Percentiles rank a stretch among this genome's conserved stretches.
Evolutionary conservation across 176 grass and related monocot genomes (phyloP).

Genomic region (Avena insularis): DNA sequence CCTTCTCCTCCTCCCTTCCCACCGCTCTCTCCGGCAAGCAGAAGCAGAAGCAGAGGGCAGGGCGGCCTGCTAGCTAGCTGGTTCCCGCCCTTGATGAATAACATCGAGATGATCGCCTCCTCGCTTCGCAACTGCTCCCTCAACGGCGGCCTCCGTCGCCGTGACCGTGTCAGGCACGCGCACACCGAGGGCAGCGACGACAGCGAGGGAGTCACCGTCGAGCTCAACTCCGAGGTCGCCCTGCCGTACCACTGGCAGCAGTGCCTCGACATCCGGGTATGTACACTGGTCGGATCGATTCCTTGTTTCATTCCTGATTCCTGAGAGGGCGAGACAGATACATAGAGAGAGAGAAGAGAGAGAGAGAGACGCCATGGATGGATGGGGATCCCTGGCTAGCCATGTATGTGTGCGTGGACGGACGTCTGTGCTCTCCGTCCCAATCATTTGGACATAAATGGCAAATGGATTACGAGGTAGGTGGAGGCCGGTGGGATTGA

Average conservation of each 20-base stretch:
- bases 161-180: slow-evolving; percentile 11
- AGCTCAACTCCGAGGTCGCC: slow-evolving; percentile 91
- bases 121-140: slow-evolving; percentile 72
- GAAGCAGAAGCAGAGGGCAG: slow-evolving; percentile 10
- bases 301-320: not conserved
- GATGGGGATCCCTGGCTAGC: slow-evolving; percentile 3
- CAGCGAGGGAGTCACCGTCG: slow-evolving; percentile 67
- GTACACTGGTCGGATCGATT: slow-evolving; percentile 12
- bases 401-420: not conserved
- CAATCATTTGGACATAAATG: slow-evolving; percentile 66
- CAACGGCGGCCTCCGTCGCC: slow-evolving; percentile 31
- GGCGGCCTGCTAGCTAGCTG: not conserved
- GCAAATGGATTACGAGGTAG: slow-evolving; percentile 44
- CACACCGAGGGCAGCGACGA: slow-evolving; percentile 2
- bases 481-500: slow-evolving; percentile 13
- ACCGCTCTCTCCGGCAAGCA: not conserved
- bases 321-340: too few species aligned
- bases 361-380: slow-evolving; percentile 16
- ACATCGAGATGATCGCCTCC: slow-evolving; percentile 77
- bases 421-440: not conserved
- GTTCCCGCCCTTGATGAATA: slow-evolving; percentile 57
- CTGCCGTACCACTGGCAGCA: slow-evolving; percentile 98
- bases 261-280: slow-evolving; percentile 96
- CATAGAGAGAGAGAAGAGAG: not conserved
- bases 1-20: not conserved